Base-by-base conservation (phyloP, 768 basidiomycete genomes). In the Rhizopogon vesiculosus region DNA sequence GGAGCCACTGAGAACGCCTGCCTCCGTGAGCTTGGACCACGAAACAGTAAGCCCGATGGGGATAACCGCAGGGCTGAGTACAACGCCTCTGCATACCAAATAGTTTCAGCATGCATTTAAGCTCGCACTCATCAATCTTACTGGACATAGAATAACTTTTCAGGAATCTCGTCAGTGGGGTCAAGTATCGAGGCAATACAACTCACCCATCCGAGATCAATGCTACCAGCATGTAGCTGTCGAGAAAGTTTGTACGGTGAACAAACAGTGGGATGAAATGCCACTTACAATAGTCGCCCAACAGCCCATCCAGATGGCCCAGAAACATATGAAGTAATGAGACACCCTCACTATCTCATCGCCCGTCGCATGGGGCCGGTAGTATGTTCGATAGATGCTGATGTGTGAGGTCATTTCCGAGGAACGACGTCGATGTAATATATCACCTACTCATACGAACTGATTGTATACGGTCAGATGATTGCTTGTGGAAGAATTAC, bases 51-150 rank as follows among this genome's bases (percentile, higher is more conserved):
- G 65, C 3, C 65, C 75, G 50, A 81, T 77, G 1, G 79, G 78
- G 49, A 79, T 74, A n/a, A 80, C 79, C 1, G 77, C 78, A 10
- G 78, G 77, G 56, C 76, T 75, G 16, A 80, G 74, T 15, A 78
- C 64, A 6, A 77, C 76, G n/a, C 77, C 79, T 68, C 79, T 79
- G 52, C 3, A 52, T 16, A 7, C 19, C 43, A n/a, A 18, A 28
- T 15, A 16, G 15, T 29, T 2, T 28, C 28, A 6, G 18, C 28
- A 16, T 58, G 52, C 42, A 7, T 33, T 13, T 48, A 7, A 33
- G 15, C 18, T 33, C 18, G 7, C 18, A 33, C 15, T 3, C 13
- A 16, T 15, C 31, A 48, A 28, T 62, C 74, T 59, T 46, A 78
- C 76, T 79, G 77, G 25, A 78, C 75, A 56, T 78, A 79, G 59